Evolutionary conservation across 140 eudicot species (phyloP).

Genomic region (Ambrosia hybrid): DNA sequence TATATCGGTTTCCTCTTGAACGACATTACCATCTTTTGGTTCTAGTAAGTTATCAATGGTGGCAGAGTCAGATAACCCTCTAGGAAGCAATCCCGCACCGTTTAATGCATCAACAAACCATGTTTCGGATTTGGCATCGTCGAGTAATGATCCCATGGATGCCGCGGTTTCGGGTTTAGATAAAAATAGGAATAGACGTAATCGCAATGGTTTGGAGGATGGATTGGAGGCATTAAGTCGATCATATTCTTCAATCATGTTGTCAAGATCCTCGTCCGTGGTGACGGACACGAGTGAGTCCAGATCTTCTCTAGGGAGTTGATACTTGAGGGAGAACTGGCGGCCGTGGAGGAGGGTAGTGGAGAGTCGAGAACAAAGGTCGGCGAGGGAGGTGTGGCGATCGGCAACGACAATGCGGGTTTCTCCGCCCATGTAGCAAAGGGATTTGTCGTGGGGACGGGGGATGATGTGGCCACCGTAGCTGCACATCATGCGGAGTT

Average conservation of each 20-base stretch:
- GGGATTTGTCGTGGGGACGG: slow-evolving; percentile 84
- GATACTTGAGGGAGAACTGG: slow-evolving; percentile 69
- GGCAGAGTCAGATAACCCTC: slow-evolving; percentile 78
- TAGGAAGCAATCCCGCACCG: slow-evolving; percentile 54
- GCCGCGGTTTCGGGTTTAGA: slow-evolving; percentile 73
- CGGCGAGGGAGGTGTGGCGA: slow-evolving; percentile 57
- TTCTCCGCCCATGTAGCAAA: slow-evolving; percentile 84
- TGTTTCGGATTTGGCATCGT: slow-evolving; percentile 78
- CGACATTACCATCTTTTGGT: slow-evolving; percentile 37
- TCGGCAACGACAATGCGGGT: slow-evolving; percentile 80
- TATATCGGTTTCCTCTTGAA: slow-evolving; percentile 26
- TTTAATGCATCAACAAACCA: slow-evolving; percentile 93
- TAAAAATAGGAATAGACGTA: slow-evolving; percentile 67
- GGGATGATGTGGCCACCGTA: slow-evolving; percentile 93
- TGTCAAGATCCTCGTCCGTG: slow-evolving; percentile 78
- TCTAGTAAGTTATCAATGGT: slow-evolving; percentile 56
- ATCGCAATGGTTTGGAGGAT: slow-evolving; percentile 41
- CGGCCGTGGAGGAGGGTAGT: slow-evolving; percentile 62
- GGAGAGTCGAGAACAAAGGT: slow-evolving; percentile 63
- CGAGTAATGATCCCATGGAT: slow-evolving; percentile 69
- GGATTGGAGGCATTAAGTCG: slow-evolving; percentile 43
- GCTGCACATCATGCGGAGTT: slow-evolving; percentile 89
- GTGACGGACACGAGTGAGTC: slow-evolving; percentile 77
- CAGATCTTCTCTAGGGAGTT: slow-evolving; percentile 82
- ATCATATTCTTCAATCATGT: slow-evolving; percentile 89